These are phyloP conservation scores for Nematocida sp. DNA, from an alignment of 371 early-diverging fungal species.

Conservation along the genomic window DNA sequence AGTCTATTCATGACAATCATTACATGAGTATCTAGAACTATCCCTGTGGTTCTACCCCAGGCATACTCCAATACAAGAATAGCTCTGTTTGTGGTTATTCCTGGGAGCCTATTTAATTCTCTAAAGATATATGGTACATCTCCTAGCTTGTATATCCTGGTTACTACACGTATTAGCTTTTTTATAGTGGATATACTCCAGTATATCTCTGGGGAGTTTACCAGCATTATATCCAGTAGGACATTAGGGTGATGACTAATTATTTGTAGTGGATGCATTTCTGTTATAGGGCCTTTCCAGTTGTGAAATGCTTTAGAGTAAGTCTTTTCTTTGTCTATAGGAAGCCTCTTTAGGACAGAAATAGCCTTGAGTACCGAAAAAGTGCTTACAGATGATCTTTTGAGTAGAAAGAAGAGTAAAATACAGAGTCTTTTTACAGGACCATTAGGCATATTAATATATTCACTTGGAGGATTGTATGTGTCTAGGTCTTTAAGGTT, in stretches of 20 bases:
- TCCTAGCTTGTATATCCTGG: neutral
- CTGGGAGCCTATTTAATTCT: neutral
- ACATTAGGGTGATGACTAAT: too few relatives aligned
- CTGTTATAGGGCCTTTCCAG: neutral
- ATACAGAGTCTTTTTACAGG: too few relatives aligned
- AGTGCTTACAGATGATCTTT: too few relatives aligned
- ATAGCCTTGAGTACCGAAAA: too few relatives aligned
- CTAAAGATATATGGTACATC: constrained; percentile 14
- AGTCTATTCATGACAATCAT: neutral
- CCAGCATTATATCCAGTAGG: neutral
- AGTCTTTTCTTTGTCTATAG: too few relatives aligned
- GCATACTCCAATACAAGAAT: constrained; percentile 8
- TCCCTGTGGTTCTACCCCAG: constrained; percentile 2
- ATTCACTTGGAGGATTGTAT: too few relatives aligned
- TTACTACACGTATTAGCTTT: neutral
- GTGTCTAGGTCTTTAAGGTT: too few relatives aligned
- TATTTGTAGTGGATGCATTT: neutral
- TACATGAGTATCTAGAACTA: neutral
- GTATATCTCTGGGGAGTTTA: neutral
- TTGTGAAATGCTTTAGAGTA: neutral
- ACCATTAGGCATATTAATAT: too few relatives aligned
- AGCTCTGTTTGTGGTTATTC: neutral
- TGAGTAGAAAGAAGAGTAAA: too few relatives aligned
- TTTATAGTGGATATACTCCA: neutral
- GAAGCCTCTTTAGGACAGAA: too few relatives aligned